Percentiles rank a stretch among this genome's conserved stretches.
These are phyloP conservation scores for Borealophlyctis nickersoniae DNA, from an alignment of 192 early-diverging fungal species.

Conservation along the genomic window DNA sequence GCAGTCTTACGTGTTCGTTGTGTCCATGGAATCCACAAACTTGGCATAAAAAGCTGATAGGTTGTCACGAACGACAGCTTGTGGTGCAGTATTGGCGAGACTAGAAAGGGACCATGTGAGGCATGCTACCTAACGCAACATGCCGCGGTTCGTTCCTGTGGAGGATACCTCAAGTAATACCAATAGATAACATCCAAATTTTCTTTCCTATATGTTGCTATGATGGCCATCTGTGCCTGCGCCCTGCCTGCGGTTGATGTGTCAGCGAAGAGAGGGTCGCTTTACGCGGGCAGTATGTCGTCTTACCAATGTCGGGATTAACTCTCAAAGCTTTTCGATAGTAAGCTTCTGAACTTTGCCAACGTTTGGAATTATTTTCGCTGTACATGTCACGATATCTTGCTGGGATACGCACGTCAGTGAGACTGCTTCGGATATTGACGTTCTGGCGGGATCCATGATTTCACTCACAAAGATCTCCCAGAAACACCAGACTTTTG, in stretches of 20 bases:
- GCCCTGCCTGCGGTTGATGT: slow-evolving; percentile 46
- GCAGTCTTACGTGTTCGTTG: too few species aligned
- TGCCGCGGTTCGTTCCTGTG: too few species aligned
- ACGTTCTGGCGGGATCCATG: too few species aligned
- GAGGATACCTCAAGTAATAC: slow-evolving; percentile 38
- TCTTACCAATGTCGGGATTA: slow-evolving; percentile 23
- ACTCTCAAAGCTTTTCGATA: slow-evolving; percentile 21
- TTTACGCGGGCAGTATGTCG: not conserved
- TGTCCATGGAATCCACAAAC: too few species aligned
- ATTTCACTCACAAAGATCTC: slow-evolving; percentile 33
- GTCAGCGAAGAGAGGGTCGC: not conserved
- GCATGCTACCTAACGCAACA: not conserved
- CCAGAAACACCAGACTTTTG: slow-evolving; percentile 29
- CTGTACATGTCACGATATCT: slow-evolving; percentile 20
- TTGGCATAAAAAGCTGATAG: slow-evolving; percentile 26
- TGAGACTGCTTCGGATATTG: too few species aligned
- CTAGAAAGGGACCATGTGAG: slow-evolving; percentile 12
- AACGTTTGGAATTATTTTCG: not conserved
- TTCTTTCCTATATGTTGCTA: slow-evolving; percentile 24
- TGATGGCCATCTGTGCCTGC: slow-evolving; percentile 37
- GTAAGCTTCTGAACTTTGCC: slow-evolving; percentile 3
- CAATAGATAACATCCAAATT: slow-evolving; percentile 41
- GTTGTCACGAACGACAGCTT: slow-evolving; percentile 34
- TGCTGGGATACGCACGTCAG: not conserved
- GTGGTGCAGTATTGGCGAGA: slow-evolving; percentile 26